A percentile compares a stretch with the other conserved stretches of the same genome.
These are phyloP conservation scores for Arctium lappa DNA, from an alignment of 129 eudicot genomes.

Conservation along the genomic window DNA sequence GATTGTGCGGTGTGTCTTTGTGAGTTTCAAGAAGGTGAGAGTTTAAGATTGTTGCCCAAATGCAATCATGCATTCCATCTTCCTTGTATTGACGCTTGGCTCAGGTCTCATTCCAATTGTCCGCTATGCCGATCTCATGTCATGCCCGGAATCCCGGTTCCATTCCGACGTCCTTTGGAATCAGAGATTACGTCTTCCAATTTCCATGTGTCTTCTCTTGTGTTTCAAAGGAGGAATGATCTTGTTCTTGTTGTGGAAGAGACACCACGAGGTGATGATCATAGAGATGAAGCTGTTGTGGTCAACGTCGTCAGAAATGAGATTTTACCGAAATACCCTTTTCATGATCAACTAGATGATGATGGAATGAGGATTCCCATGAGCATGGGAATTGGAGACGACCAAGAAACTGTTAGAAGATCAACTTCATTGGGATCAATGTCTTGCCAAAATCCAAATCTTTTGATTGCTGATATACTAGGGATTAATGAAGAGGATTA, in stretches of 20 bases:
- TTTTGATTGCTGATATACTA: conserved; percentile 59
- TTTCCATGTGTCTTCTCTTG: conserved; percentile 39
- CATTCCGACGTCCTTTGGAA: conserved; percentile 26
- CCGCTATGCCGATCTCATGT: conserved; percentile 71
- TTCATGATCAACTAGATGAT: background rate
- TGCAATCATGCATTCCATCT: conserved; percentile 84
- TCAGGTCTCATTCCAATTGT: conserved; percentile 71
- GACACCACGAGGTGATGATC: conserved; percentile 10
- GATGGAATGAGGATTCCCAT: conserved; percentile 23
- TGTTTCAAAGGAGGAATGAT: conserved; percentile 44
- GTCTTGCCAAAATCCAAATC: conserved; percentile 34
- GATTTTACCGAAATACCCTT: conserved; percentile 25
- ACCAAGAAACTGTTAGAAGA: conserved; percentile 33
- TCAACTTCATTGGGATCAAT: conserved; percentile 48
- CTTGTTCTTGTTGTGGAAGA: conserved; percentile 60
- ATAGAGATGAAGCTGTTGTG: conserved; percentile 21
- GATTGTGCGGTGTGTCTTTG: conserved; percentile 77
- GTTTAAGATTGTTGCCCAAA: conserved; percentile 69
- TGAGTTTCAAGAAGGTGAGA: conserved; percentile 73
- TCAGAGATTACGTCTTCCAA: conserved; percentile 32
- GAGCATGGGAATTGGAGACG: conserved; percentile 19
- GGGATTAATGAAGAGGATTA: conserved; percentile 39
- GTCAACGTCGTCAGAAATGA: conserved; percentile 14
- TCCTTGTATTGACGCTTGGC: conserved; percentile 82
- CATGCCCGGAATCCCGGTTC: conserved; percentile 17